A percentile compares a stretch with the other conserved stretches of the same genome.
phyloP scores from a whole-genome alignment of 176 grass and related monocot genomes.

The Puccinellia tenuiflora region DNA sequence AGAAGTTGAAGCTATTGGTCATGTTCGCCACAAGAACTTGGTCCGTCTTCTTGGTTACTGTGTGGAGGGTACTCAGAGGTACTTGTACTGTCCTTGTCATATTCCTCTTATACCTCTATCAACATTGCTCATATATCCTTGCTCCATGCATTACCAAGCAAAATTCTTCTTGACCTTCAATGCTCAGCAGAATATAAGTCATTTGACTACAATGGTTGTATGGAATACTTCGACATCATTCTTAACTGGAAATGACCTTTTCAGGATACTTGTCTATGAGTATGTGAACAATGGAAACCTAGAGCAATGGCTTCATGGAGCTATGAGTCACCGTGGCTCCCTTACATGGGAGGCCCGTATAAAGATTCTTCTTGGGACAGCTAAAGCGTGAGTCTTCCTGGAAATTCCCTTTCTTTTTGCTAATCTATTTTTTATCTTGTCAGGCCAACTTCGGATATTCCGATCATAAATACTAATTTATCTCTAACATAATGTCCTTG shows the following conservation, averaged over 20 bases:
- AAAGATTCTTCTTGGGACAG: slow-evolving; percentile 82
- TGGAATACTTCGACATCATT: neutral
- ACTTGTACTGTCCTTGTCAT: slow-evolving; percentile 17
- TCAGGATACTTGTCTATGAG: slow-evolving; percentile 85
- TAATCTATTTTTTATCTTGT: slow-evolving; percentile 10
- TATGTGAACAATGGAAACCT: slow-evolving; percentile 85
- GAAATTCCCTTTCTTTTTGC: neutral
- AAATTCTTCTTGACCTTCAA: neutral
- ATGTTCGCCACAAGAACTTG: slow-evolving; percentile 90
- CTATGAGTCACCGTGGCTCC: slow-evolving; percentile 62
- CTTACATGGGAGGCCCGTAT: slow-evolving; percentile 76
- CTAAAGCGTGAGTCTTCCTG: slow-evolving; percentile 66
- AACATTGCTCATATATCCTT: slow-evolving; percentile 6
- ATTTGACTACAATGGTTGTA: neutral
- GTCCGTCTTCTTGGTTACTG: slow-evolving; percentile 79
- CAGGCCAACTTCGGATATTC: neutral
- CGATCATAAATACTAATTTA: slow-evolving; percentile 7
- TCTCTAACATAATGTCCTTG: neutral
- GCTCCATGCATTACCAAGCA: neutral
- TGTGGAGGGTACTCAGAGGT: slow-evolving; percentile 86
- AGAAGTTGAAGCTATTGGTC: slow-evolving; percentile 91
- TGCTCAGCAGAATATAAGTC: neutral
- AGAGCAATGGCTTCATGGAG: slow-evolving; percentile 91
- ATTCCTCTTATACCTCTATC: neutral
- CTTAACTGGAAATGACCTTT: slow-evolving; percentile 8